Conservation (phyloP, 768 basidiomycete genomes). For the Sarcodon aspratus region DNA sequence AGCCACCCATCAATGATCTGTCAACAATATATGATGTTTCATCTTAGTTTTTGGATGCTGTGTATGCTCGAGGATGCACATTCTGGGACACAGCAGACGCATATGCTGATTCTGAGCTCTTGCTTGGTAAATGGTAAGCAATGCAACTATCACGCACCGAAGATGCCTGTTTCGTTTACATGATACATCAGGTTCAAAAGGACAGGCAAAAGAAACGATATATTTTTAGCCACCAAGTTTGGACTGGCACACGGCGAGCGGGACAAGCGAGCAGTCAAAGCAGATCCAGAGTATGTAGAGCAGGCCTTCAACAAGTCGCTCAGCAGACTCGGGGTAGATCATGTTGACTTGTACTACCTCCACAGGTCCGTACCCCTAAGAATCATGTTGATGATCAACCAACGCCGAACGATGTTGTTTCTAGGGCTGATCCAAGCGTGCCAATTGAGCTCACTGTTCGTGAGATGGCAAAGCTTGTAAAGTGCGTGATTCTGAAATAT, state of each 20-base stretch:
- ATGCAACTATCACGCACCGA: no score
- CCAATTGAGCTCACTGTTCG: constrained; percentile 11
- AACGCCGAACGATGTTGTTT: background rate
- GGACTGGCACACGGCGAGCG: constrained; percentile 9
- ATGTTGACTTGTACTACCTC: constrained; percentile 21
- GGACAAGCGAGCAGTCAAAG: constrained; percentile 7
- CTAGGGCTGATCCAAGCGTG: constrained; percentile 7
- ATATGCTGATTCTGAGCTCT: constrained; percentile 31
- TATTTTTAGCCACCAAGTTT: constrained; percentile 32
- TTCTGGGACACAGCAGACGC: constrained; percentile 37
- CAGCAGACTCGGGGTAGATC: constrained; percentile 15
- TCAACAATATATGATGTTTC: background rate
- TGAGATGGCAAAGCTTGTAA: constrained; percentile 17
- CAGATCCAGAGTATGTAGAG: constrained; percentile 16
- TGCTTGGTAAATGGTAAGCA: constrained; percentile 32
- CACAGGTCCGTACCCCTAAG: constrained; percentile 12
- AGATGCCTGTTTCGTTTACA: no score
- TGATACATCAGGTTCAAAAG: constrained; percentile 32
- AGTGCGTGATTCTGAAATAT: constrained; percentile 20
- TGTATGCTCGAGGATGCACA: constrained; percentile 27
- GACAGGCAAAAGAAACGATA: constrained; percentile 40
- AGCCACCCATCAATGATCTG: constrained; percentile 12
- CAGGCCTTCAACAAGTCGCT: constrained; percentile 15
- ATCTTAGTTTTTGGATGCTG: constrained; percentile 21
- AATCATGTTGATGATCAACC: background rate